Percentiles rank a stretch among this genome's conserved stretches.
Conservation (phyloP, 2,329 filamentous ascomycete species). For the Paecilomyces fulvus region DNA sequence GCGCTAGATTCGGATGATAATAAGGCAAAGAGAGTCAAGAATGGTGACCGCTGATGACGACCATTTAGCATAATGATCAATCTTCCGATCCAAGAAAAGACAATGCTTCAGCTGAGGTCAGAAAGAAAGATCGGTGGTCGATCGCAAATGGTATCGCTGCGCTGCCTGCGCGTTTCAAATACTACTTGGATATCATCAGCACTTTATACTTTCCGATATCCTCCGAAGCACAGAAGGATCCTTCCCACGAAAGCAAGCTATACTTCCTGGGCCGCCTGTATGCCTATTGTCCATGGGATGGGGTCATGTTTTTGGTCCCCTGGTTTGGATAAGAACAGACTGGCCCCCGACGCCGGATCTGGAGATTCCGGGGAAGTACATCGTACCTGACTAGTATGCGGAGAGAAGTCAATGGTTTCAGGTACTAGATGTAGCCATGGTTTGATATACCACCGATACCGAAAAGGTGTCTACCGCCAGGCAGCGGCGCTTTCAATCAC, state of each 20-base stretch:
- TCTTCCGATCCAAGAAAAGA: neutral
- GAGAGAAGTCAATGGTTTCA: neutral
- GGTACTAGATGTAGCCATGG: neutral
- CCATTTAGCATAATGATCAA: neutral
- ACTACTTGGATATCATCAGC: neutral
- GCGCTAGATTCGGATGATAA: neutral
- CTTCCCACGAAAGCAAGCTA: too few species aligned
- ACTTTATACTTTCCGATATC: neutral
- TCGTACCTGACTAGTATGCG: neutral
- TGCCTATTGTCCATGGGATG: neutral
- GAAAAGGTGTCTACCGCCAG: neutral
- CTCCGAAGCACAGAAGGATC: neutral
- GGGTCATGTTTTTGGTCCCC: neutral
- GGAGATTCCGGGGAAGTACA: neutral
- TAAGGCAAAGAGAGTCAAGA: neutral
- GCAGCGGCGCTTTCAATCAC: neutral
- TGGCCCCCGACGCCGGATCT: neutral
- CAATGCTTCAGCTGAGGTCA: neutral
- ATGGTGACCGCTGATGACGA: neutral
- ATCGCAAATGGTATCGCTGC: neutral
- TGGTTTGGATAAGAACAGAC: neutral
- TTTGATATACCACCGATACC: neutral
- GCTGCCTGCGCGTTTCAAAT: neutral
- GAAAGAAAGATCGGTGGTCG: neutral
- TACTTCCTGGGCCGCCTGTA: too few species aligned